Percentiles rank a stretch among this genome's conserved stretches.
Conservation (phyloP, 129 eudicot genomes). For the Sambucus nigra region DNA sequence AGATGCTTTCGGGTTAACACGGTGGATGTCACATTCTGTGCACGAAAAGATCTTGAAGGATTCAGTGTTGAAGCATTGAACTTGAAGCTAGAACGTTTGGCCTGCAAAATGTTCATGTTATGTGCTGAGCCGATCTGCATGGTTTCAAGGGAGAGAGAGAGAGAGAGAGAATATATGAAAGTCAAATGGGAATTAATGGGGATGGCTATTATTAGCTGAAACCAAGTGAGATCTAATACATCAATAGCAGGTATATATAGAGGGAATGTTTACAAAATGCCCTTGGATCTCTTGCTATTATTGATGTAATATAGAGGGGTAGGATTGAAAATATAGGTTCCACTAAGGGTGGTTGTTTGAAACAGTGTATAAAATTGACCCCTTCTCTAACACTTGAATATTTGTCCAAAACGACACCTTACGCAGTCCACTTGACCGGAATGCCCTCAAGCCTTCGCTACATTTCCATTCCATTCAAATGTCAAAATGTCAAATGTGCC, state of each 20-base stretch:
- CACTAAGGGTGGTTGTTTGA: background rate
- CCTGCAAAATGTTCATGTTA: constrained; percentile 28
- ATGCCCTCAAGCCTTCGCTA: background rate
- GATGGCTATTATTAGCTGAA: constrained; percentile 10
- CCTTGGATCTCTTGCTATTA: background rate
- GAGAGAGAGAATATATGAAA: constrained; percentile 2
- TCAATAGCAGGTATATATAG: constrained; percentile 26
- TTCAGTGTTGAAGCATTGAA: constrained; percentile 37
- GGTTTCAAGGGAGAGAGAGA: constrained; percentile 13
- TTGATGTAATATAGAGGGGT: background rate
- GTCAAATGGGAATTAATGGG: constrained; percentile 10
- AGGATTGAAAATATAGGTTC: background rate
- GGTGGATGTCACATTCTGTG: constrained; percentile 17
- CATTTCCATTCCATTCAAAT: background rate
- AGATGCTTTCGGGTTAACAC: constrained; percentile 32
- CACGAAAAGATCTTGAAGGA: constrained; percentile 18
- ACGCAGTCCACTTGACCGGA: constrained; percentile 6
- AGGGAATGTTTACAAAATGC: background rate
- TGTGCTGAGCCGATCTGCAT: constrained; percentile 56
- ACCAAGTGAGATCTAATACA: constrained; percentile 10
- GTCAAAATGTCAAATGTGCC: constrained; percentile 13
- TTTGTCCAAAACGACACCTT: background rate
- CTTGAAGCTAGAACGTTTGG: constrained; percentile 31
- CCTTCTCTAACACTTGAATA: background rate
- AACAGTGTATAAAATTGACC: background rate